Evolutionary conservation across 495 filamentous ascomycete genomes (phyloP).

Genomic region (Annulohypoxylon nitens): DNA sequence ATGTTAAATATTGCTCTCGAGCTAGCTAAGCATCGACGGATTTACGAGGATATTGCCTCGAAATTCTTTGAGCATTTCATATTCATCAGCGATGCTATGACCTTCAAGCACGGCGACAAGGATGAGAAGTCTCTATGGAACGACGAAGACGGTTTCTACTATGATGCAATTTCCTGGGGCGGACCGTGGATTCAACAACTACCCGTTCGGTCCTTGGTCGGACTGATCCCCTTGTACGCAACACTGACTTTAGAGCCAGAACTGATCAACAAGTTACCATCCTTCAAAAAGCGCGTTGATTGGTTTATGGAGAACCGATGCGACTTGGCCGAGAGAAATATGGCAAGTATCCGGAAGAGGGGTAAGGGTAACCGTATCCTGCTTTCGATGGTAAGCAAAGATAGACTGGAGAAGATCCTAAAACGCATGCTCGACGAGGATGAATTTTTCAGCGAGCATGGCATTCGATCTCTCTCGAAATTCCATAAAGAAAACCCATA

Average conservation of each 20-base stretch:
- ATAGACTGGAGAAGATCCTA: slow-evolving; percentile 86
- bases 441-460: slow-evolving; percentile 90
- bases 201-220: slow-evolving; percentile 90
- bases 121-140: slow-evolving; percentile 91
- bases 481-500: slow-evolving; percentile 90
- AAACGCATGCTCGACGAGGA: slow-evolving; percentile 93
- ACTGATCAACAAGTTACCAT: slow-evolving; percentile 88
- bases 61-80: slow-evolving; percentile 99
- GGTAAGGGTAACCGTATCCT: slow-evolving; percentile 90
- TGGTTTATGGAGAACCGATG: slow-evolving; percentile 92
- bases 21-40: slow-evolving; percentile 93
- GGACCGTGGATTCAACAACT: slow-evolving; percentile 93
- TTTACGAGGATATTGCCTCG: slow-evolving; percentile 96
- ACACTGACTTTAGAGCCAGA: slow-evolving; percentile 93
- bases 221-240: slow-evolving; percentile 91
- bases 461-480: slow-evolving; percentile 94
- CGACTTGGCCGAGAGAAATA: slow-evolving; percentile 90
- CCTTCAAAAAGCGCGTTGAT: slow-evolving; percentile 91
- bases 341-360: slow-evolving; percentile 87
- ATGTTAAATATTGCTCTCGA: slow-evolving; percentile 98
- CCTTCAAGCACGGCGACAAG: slow-evolving; percentile 81
- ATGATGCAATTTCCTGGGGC: slow-evolving; percentile 96
- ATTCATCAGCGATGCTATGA: slow-evolving; percentile 98
- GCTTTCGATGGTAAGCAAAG: slow-evolving; percentile 88
- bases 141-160: slow-evolving; percentile 96